phyloP scores from a whole-genome alignment of 805 yeast genomes.

The Jamesozyma piceae region DNA sequence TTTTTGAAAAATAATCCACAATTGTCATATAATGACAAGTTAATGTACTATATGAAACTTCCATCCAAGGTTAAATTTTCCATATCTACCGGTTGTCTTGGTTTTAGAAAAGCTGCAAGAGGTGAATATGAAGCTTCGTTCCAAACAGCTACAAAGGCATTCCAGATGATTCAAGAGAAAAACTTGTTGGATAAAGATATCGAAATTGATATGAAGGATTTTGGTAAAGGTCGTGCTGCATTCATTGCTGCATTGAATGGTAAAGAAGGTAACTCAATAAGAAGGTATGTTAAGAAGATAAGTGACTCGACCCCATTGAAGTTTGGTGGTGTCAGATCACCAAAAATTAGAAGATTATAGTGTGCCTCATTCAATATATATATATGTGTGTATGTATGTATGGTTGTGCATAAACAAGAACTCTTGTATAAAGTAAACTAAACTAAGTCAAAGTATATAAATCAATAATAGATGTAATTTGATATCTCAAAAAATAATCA shows the following conservation, averaged over 20 bases:
- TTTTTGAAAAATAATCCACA: slow-evolving; percentile 47
- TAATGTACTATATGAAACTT: slow-evolving; percentile 65
- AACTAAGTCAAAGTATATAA: too few species aligned
- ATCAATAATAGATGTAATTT: background rate
- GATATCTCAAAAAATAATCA: background rate
- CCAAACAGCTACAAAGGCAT: slow-evolving; percentile 69
- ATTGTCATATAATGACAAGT: slow-evolving; percentile 55
- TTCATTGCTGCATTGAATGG: slow-evolving; percentile 78
- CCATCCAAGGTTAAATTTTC: slow-evolving; percentile 67
- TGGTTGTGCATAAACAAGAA: background rate
- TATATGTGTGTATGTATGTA: too few species aligned
- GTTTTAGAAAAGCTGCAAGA: slow-evolving; percentile 82
- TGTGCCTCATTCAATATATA: background rate
- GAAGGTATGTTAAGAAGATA: slow-evolving; percentile 58
- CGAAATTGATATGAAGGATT: slow-evolving; percentile 71
- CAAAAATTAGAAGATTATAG: slow-evolving; percentile 65
- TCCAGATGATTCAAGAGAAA: slow-evolving; percentile 59
- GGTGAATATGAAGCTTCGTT: slow-evolving; percentile 90
- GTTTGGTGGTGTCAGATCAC: slow-evolving; percentile 88
- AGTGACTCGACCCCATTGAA: slow-evolving; percentile 74
- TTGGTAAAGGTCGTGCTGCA: slow-evolving; percentile 85
- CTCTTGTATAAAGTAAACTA: background rate
- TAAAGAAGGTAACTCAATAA: slow-evolving; percentile 69
- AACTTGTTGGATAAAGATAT: slow-evolving; percentile 49
- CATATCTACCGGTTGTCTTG: slow-evolving; percentile 74